Base-by-base conservation (phyloP, 306 rosid species). In the Begonia loranthoides region DNA sequence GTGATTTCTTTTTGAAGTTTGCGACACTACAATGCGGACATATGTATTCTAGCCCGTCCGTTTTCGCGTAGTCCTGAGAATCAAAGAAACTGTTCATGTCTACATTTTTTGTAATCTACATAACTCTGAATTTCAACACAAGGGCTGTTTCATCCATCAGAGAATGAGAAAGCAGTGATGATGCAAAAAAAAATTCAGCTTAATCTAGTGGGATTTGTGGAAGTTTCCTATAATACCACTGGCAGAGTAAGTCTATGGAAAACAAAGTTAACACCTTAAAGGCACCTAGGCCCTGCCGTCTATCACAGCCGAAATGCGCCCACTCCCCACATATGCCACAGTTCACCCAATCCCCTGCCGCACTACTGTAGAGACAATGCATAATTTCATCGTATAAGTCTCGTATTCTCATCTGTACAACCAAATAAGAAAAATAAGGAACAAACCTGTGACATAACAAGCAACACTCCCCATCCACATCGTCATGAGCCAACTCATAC, bases 311-410 rank as follows among this genome's bases (percentile, higher is more conserved):
- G 33, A 92, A 92, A 66, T 92, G 99, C 5, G 99, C 99, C 99
- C 99, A 92, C 78, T 92, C 99, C 10, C 99, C 99, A 69, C 99
- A 92, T 66, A 92, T 86, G 54, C 99, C 99, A 49, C 99, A 92
- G 70, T 92, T 92, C 58, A 92, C 99, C 99, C 99, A 92, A 63
- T 92, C 99, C 64, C 99, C 99, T 15, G 96, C 93, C 56, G 99
- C 99, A n/a, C 99, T 92, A 92, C 99, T 92, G 94, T 76, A 71
- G 15, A 58, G 46, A 66, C 61, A 33, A 56, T 17, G 50, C 62
- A 61, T 40, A 60, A 36, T 17, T 17, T 15, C 51, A 57, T 33
- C 28, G 58, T 62, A 13, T 16, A 15, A 52, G 19, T 39, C 56
- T 49, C 13, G 24, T 52, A 43, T 19, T 28, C 50, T 21, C 56